Evolutionary conservation across 2,329 filamentous ascomycete species (phyloP).

Genomic region (Arthrobotrys megalospora): DNA sequence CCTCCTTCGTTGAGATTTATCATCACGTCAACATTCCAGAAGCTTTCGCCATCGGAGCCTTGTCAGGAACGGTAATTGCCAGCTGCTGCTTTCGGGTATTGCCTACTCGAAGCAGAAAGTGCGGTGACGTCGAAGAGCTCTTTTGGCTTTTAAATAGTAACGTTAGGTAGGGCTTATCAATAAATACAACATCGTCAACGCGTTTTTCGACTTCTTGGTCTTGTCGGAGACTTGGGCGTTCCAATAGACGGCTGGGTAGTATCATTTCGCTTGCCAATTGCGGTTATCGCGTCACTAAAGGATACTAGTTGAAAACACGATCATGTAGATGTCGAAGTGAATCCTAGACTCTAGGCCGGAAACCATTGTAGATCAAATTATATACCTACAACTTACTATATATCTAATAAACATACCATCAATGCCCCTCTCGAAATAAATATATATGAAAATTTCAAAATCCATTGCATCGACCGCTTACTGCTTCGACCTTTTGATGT

Average conservation of each 20-base stretch:
- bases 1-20: background rate
- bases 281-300: background rate
- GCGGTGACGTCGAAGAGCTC: conserved; percentile 20
- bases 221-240: background rate
- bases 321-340: too few species aligned
- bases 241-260: background rate
- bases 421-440: too few species aligned
- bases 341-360: too few species aligned
- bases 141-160: background rate
- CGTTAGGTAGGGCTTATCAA: background rate
- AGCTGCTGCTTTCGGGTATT: conserved; percentile 41
- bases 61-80: conserved; percentile 28
- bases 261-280: background rate
- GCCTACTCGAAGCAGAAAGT: conserved; percentile 1
- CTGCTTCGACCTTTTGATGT: background rate
- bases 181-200: conserved; percentile 40
- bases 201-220: background rate
- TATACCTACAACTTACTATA: too few species aligned
- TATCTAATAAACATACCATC: too few species aligned
- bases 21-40: conserved; percentile 45
- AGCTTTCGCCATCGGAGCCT: conserved; percentile 41
- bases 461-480: too few species aligned
- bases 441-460: too few species aligned
- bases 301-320: background rate
- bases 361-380: too few species aligned